These are phyloP conservation scores for Ophiostoma sp. DNA, from an alignment of 2,329 filamentous ascomycete genomes.

Conservation along the genomic window DNA sequence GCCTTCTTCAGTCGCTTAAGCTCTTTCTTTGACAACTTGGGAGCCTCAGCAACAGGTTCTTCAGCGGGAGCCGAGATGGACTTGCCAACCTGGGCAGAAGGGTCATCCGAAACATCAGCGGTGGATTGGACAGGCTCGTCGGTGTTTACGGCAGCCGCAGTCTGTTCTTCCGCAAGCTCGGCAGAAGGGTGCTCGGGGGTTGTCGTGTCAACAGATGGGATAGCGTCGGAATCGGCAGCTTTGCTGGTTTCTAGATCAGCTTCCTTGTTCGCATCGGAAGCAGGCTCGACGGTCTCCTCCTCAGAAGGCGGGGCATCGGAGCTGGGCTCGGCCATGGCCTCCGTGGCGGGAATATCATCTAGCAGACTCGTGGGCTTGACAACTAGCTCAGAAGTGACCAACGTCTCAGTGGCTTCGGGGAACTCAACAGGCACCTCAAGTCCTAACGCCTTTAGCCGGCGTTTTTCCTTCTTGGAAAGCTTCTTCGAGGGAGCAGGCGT, in stretches of 20 bases:
- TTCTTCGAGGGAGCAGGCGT: not conserved
- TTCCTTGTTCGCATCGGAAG: not conserved
- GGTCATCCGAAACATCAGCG: not conserved
- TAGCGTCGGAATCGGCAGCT: not conserved
- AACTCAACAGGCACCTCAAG: not conserved
- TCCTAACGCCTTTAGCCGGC: not conserved
- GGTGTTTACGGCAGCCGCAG: not conserved
- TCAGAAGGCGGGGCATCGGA: not conserved
- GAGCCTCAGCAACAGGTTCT: not conserved
- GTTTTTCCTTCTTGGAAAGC: constrained; percentile 4
- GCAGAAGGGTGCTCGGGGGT: not conserved
- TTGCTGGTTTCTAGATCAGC: not conserved
- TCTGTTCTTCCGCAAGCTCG: not conserved
- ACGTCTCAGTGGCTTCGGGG: not conserved
- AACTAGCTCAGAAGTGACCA: not conserved
- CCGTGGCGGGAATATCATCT: not conserved
- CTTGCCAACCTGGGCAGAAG: not conserved
- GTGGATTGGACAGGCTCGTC: not conserved
- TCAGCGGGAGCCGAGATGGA: not conserved
- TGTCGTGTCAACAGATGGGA: not conserved
- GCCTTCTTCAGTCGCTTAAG: constrained; percentile 8
- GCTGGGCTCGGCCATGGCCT: not conserved
- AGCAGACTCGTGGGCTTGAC: not conserved
- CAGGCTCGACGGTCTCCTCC: not conserved
- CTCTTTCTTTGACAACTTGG: constrained; percentile 1